These are phyloP conservation scores for Magnolia officinalis DNA, from an alignment of 164 flowering plant species.

Conservation along the genomic window DNA sequence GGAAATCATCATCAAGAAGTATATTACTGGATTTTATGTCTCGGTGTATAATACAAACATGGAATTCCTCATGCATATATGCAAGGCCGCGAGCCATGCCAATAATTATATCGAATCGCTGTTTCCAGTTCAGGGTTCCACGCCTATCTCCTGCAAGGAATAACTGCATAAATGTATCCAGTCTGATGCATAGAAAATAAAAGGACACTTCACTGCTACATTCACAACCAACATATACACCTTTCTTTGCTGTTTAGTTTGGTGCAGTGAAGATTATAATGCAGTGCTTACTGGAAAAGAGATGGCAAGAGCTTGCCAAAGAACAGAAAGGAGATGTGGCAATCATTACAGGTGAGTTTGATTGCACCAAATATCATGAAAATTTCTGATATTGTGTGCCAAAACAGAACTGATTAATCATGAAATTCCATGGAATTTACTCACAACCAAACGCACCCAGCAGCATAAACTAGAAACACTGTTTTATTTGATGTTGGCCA, in stretches of 20 bases:
- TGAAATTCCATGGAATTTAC: no score
- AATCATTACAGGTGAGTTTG: no score
- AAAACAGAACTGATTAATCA: no score
- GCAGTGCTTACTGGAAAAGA: background rate
- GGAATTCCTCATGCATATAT: conserved; percentile 59
- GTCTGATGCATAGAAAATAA: no score
- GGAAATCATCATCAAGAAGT: conserved; percentile 48
- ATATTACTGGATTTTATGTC: conserved; percentile 58
- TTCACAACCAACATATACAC: background rate
- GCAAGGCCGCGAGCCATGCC: conserved; percentile 58
- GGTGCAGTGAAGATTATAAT: background rate
- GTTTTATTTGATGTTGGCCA: no score
- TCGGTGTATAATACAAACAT: conserved; percentile 50
- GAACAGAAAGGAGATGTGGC: no score
- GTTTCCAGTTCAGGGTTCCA: conserved; percentile 50
- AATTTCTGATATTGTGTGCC: no score
- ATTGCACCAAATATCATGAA: no score
- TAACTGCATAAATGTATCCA: no score
- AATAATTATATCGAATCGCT: conserved; percentile 42
- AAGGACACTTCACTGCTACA: background rate
- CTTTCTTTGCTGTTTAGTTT: background rate
- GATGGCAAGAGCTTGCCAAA: no score
- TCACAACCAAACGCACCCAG: no score
- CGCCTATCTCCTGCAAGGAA: conserved; percentile 31
- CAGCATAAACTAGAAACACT: no score